Evolutionary conservation across 352 stramenopile genomes (phyloP).

Genomic region (Salisapilia sapeloensis): DNA sequence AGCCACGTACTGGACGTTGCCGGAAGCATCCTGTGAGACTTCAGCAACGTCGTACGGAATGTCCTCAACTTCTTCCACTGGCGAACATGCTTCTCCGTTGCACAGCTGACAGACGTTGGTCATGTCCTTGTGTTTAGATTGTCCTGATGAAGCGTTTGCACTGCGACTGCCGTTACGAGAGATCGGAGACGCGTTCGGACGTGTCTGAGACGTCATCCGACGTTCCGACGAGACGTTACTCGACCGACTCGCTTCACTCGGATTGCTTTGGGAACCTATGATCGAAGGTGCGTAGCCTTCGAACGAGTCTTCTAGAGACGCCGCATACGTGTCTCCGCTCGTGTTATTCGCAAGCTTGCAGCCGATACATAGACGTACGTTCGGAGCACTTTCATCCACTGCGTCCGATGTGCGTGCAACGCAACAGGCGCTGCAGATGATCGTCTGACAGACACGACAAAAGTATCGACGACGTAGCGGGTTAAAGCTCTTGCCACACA

Average conservation of each 20-base stretch:
- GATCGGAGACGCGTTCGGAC: no score
- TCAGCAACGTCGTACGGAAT: slow-evolving; percentile 50
- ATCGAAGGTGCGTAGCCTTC: no score
- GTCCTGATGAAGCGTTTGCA: slow-evolving; percentile 2
- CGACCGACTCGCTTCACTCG: no score
- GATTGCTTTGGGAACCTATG: no score
- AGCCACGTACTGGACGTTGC: slow-evolving; percentile 28
- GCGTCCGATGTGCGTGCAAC: no score
- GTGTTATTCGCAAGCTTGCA: slow-evolving; percentile 5
- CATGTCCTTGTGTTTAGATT: slow-evolving; percentile 3
- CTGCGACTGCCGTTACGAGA: slow-evolving; percentile 4
- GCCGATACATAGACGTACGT: no score
- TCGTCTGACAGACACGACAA: slow-evolving; percentile 4
- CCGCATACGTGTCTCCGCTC: slow-evolving; percentile 6
- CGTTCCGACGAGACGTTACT: no score
- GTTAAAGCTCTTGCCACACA: slow-evolving; percentile 7
- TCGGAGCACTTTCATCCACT: no score
- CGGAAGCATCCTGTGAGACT: no score
- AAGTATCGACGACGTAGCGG: slow-evolving; percentile 5
- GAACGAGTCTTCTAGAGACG: slow-evolving; percentile 5
- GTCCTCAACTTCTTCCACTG: slow-evolving; percentile 24
- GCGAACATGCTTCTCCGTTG: slow-evolving; percentile 34
- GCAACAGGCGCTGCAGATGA: no score
- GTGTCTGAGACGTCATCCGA: no score
- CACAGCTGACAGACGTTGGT: slow-evolving; percentile 20